A percentile compares a stretch with the other conserved stretches of the same genome.
These are phyloP conservation scores for Cordyceps javanica DNA, from an alignment of 2,329 filamentous ascomycete species.

Conservation along the genomic window DNA sequence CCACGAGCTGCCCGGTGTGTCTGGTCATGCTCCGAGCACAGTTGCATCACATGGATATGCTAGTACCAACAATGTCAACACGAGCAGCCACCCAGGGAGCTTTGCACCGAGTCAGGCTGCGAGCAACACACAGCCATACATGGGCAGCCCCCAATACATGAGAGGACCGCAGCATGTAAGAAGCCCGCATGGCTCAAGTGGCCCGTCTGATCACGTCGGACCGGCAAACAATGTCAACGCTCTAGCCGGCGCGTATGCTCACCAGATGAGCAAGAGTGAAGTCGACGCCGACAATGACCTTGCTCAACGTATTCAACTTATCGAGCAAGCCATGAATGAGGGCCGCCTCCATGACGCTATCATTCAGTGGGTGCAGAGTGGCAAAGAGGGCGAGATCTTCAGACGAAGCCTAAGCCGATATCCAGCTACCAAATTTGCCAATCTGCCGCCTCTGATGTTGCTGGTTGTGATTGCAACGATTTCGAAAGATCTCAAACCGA, in stretches of 20 bases:
- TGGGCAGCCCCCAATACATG: constrained; percentile 31
- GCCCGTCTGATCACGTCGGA: constrained; percentile 28
- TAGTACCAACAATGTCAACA: constrained; percentile 19
- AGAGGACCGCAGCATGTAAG: constrained; percentile 27
- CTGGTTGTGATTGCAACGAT: constrained; percentile 61
- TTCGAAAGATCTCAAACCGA: constrained; percentile 49
- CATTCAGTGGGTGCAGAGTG: constrained; percentile 61
- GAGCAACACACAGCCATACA: constrained; percentile 27
- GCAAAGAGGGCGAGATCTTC: constrained; percentile 58
- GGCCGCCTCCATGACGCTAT: constrained; percentile 57
- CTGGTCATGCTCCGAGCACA: constrained; percentile 20
- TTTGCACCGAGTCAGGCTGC: constrained; percentile 28
- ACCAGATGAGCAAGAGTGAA: constrained; percentile 29
- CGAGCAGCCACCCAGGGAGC: constrained; percentile 27
- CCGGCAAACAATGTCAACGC: constrained; percentile 27
- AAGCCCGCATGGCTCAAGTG: constrained; percentile 28
- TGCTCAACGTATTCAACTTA: constrained; percentile 47
- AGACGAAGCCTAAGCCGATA: constrained; percentile 35
- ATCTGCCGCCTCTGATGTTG: constrained; percentile 54
- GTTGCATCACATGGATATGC: constrained; percentile 24
- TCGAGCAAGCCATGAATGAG: constrained; percentile 56
- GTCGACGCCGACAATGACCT: constrained; percentile 43
- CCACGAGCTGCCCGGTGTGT: constrained; percentile 34
- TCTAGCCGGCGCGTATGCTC: constrained; percentile 30
- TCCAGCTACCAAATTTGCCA: constrained; percentile 39